These are phyloP conservation scores for Mucor saturninus DNA, from an alignment of 371 early-diverging fungal species.

Conservation along the genomic window DNA sequence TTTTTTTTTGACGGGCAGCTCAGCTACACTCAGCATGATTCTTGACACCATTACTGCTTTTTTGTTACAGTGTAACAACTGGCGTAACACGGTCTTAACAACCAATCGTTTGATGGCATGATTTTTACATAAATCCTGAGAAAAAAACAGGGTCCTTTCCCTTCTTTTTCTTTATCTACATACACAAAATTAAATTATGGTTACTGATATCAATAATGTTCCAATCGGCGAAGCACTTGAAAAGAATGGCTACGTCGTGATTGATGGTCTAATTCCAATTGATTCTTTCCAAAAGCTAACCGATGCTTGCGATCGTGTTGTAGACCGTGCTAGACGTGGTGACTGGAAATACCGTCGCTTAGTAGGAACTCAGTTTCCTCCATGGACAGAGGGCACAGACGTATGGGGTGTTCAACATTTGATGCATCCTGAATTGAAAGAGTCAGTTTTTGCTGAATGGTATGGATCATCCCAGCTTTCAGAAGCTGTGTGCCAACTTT, in stretches of 20 bases:
- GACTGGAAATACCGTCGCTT: conserved; percentile 58
- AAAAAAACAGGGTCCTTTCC: background rate
- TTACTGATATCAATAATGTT: conserved; percentile 44
- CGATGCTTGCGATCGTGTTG: conserved; percentile 56
- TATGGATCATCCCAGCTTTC: conserved; percentile 47
- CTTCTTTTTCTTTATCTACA: conserved; percentile 5
- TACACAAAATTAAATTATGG: conserved; percentile 8
- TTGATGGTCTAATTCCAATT: conserved; percentile 49
- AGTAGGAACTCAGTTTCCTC: conserved; percentile 63
- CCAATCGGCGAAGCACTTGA: conserved; percentile 49
- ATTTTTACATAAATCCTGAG: conserved; percentile 1
- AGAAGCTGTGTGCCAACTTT: conserved; percentile 49
- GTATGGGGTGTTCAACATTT: conserved; percentile 63
- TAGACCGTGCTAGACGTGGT: conserved; percentile 47
- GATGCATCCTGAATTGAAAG: conserved; percentile 54
- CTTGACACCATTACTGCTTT: too few relatives aligned
- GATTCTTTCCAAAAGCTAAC: conserved; percentile 43
- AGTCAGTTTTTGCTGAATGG: conserved; percentile 57
- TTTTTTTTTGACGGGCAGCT: too few relatives aligned
- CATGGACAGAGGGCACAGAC: conserved; percentile 59
- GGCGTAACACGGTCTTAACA: background rate
- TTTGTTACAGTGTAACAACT: too few relatives aligned
- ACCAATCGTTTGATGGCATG: conserved; percentile 3
- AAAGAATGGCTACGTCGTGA: conserved; percentile 57
- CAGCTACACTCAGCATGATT: too few relatives aligned